These are phyloP conservation scores for Ganoderma lucidum DNA, from an alignment of 1,284 basidiomycete species.

Conservation along the genomic window DNA sequence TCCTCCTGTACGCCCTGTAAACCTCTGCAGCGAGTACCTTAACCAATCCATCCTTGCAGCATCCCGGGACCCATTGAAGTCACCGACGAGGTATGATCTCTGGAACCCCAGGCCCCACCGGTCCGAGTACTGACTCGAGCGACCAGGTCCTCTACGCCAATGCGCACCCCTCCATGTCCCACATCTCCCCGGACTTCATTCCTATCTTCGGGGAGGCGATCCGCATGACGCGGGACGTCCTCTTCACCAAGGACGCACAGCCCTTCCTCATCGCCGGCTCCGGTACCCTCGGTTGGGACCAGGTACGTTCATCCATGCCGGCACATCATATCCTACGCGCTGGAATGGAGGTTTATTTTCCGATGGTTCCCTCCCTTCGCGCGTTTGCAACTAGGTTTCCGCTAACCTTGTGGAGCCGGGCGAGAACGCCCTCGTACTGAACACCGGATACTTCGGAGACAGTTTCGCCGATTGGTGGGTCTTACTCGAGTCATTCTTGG, in stretches of 20 bases:
- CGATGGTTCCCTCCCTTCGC: background rate
- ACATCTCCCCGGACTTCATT: slow-evolving; percentile 92
- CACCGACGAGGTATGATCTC: slow-evolving; percentile 68
- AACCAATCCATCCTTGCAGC: slow-evolving; percentile 42
- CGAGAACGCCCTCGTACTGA: slow-evolving; percentile 83
- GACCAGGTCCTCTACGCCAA: slow-evolving; percentile 76
- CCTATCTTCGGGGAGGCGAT: slow-evolving; percentile 92
- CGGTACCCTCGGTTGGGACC: slow-evolving; percentile 96
- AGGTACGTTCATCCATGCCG: slow-evolving; percentile 50
- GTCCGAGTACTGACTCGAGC: slow-evolving; percentile 7
- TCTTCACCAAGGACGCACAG: slow-evolving; percentile 82
- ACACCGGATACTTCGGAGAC: slow-evolving; percentile 92
- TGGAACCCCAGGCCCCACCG: slow-evolving; percentile 5
- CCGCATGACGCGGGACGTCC: slow-evolving; percentile 81
- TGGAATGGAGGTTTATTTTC: background rate
- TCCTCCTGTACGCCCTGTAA: slow-evolving; percentile 64
- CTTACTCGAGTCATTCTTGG: background rate
- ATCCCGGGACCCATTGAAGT: slow-evolving; percentile 89
- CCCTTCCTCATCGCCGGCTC: slow-evolving; percentile 93
- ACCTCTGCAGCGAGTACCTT: background rate
- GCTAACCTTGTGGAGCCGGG: slow-evolving; percentile 86
- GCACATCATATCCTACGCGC: background rate
- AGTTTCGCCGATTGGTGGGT: slow-evolving; percentile 83
- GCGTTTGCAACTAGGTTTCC: slow-evolving; percentile 58
- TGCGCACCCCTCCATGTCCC: slow-evolving; percentile 89